Evolutionary conservation across 352 stramenopile genomes (phyloP), one percentile per base, ranked within the genome.

Genomic region (Phytophthora pistaciae): DNA sequence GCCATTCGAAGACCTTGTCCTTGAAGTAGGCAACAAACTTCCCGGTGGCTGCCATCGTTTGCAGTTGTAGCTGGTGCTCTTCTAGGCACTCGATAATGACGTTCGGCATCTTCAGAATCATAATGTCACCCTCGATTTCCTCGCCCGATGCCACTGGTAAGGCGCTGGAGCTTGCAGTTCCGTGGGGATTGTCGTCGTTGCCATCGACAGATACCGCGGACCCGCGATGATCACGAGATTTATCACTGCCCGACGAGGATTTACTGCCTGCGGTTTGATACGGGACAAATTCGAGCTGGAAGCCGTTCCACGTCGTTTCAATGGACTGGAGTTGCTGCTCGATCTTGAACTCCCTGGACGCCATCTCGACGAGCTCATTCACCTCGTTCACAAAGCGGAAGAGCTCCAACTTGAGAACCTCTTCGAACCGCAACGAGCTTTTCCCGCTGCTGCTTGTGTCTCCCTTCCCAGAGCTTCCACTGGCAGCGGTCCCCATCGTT

Each of bases 11-110:
- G 18, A 99, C 96, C n/a, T 96, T 92, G 59, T 98, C 92, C 36
- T 97, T 93, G 66, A 99, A 99, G 60, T 98, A 98, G 18, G 96
- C 91, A 49, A 98, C 96, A 66, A 98, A 98, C 67, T 98, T 98
- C 23, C 94, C 95, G 75, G 98, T 98, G n/a, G 91, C 91, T n/a
- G 94, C 94, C 87, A 99, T 99, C 9, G 91, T 97, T 72, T 99
- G 96, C 3, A 99, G 77, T 60, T 98, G 91, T 53, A 99, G 88
- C 68, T 98, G 96, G 62, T 99, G 95, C 46, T 97, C 91, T 80
- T 99, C 96, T 8, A 99, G 92, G 20, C 81, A 94, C 70, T 99
- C 96, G 36, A 99, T 87, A 53, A 99, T 88, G 31, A 93, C 83
- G 62, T 98, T 96, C 3, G 90, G 95, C 40, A 94, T 91, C 71